phyloP scores from a whole-genome alignment of 352 stramenopile species.

The Phytophthora pini region DNA sequence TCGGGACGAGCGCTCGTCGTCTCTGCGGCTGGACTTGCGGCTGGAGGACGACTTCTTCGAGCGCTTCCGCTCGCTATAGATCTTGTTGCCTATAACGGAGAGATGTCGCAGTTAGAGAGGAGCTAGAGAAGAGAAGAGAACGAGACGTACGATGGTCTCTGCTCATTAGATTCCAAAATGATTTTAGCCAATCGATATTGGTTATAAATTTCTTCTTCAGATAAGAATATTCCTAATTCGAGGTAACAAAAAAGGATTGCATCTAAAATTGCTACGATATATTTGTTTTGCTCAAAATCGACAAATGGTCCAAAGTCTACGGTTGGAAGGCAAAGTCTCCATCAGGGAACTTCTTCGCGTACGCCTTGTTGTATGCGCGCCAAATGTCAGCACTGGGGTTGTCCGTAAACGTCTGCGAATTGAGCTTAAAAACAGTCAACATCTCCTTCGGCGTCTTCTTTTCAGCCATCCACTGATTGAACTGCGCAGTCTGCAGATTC shows the following conservation, averaged over 20 bases:
- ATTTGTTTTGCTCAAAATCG: too few relatives aligned
- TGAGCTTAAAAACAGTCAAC: conserved; percentile 14
- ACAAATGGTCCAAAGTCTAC: too few relatives aligned
- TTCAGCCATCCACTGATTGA: conserved; percentile 6
- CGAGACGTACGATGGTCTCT: conserved; percentile 13
- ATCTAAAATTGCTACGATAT: too few relatives aligned
- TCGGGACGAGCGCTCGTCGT: conserved; percentile 37
- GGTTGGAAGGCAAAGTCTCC: too few relatives aligned
- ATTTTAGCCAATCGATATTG: too few relatives aligned
- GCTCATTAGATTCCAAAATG: conserved; percentile 1
- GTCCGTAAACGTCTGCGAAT: neutral
- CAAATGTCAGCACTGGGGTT: neutral
- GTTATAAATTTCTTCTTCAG: too few relatives aligned
- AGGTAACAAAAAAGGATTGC: too few relatives aligned
- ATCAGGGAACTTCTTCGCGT: too few relatives aligned
- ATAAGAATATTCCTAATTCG: too few relatives aligned
- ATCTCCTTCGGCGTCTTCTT: conserved; percentile 10
- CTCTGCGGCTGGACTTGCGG: conserved; percentile 31
- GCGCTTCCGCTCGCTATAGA: conserved; percentile 23
- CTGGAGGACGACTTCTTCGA: conserved; percentile 25
- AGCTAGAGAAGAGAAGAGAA: neutral
- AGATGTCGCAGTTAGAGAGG: neutral
- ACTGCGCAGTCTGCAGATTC: neutral
- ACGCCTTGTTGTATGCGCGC: too few relatives aligned
- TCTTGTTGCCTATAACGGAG: conserved; percentile 8